Evolutionary conservation across 2,329 filamentous ascomycete genomes (phyloP), one percentile per base, ranked within the genome.

Genomic region (Stromatinia cepivora): DNA sequence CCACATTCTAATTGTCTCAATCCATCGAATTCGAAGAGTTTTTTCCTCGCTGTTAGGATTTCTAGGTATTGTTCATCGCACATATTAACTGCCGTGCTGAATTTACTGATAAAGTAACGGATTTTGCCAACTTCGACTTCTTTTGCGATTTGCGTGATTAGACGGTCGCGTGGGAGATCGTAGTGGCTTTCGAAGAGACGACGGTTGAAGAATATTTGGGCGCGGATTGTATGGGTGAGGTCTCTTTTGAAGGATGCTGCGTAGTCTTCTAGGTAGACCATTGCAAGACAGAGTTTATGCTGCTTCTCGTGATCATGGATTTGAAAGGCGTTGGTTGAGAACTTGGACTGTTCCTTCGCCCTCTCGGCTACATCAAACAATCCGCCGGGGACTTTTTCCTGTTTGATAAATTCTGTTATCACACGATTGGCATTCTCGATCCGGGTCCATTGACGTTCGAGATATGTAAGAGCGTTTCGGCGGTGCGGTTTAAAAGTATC

Each of bases 11-110:
- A 57, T 17, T 25, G 4, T 3, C 36, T 34, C 11, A 56, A 39
- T 6, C 62, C 62, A 53, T 68, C 66, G 1, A 45, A 63, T 1
- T 34, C 17, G 6, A 62, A 68, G 9, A 68, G 28, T 3, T 31
- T 22, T 3, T 46, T 63, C n/a, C 66, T 17, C 4, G 66, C 56
- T 0, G 5, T 20, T 6, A 68, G 42, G 0, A 63, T 68, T 11
- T 68, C n/a, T 2, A 68, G 25, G 4, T 68, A 63, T 34, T 68
- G 56, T 3, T 36, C 36, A 3, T 67, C 66, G 25, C 66, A 67
- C 46, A 62, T 28, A 31, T 67, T 25, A 4, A 39, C n/a, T 1
- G 50, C 34, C 5, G 25, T n/a, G 8, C n/a, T 39, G 11, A 50
- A 68, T 15, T 45, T 22, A 4, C 20, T 15, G 20, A 25, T 7